Evolutionary conservation across 129 eudicot species (phyloP).

Genomic region (Lactuca saligna): DNA sequence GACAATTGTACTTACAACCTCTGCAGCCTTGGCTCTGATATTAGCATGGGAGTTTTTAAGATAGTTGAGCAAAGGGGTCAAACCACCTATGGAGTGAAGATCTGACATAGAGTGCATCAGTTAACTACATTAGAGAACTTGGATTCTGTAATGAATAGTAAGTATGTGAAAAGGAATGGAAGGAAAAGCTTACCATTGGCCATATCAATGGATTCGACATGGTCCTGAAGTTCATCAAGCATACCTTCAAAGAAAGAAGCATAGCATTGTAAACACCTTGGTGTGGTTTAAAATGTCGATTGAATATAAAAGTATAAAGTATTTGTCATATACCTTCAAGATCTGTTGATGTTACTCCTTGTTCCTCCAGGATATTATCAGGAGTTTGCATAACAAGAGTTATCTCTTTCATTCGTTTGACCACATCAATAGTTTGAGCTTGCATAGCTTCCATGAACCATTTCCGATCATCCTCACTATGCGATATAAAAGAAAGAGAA

Average conservation of each 20-base stretch:
- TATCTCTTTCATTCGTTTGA: conserved; percentile 91
- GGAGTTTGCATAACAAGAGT: conserved; percentile 94
- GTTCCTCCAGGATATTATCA: conserved; percentile 69
- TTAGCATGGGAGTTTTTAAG: conserved; percentile 72
- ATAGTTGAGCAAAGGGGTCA: conserved; percentile 72
- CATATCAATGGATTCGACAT: conserved; percentile 92
- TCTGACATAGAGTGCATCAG: conserved; percentile 39
- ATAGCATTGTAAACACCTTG: conserved; percentile 7
- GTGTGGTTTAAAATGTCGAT: neutral
- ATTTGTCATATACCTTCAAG: conserved; percentile 56
- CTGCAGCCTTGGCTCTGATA: conserved; percentile 93
- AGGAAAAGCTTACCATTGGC: conserved; percentile 73
- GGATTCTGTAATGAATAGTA: neutral
- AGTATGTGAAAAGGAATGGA: neutral
- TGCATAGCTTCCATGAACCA: conserved; percentile 99
- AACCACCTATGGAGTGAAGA: conserved; percentile 85
- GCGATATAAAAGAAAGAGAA: neutral
- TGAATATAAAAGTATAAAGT: no score
- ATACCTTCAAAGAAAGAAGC: conserved; percentile 47
- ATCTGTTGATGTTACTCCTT: conserved; percentile 82
- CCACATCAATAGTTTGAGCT: conserved; percentile 80
- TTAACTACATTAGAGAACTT: neutral
- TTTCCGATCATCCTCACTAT: conserved; percentile 88
- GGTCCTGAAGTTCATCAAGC: conserved; percentile 95
- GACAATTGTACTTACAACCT: conserved; percentile 82